phyloP scores from a whole-genome alignment of 2,329 filamentous ascomycete genomes.

The Helotiales sp. region DNA sequence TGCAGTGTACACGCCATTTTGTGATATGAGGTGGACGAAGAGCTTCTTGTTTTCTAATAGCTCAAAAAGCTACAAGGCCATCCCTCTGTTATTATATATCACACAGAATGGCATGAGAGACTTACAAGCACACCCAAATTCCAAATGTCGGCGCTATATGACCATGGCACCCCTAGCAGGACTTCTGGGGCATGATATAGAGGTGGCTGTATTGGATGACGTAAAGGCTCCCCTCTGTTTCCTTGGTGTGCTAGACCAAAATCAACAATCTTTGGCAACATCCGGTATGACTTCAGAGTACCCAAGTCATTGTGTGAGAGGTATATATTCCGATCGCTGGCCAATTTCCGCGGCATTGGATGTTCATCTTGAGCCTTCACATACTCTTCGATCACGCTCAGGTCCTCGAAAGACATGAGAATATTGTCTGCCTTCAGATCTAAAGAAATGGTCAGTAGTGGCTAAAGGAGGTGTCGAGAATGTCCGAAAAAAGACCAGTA shows the following conservation, averaged over 20 bases:
- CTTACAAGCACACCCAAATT: constrained; percentile 43
- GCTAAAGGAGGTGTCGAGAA: neutral
- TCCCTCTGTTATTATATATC: constrained; percentile 7
- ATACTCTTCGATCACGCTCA: constrained; percentile 16
- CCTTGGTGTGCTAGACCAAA: constrained; percentile 14
- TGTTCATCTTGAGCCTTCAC: constrained; percentile 16
- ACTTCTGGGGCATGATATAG: constrained; percentile 43
- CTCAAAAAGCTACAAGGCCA: constrained; percentile 27
- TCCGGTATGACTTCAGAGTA: constrained; percentile 16
- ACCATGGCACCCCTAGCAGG: constrained; percentile 45
- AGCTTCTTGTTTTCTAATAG: constrained; percentile 31
- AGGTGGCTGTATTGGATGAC: constrained; percentile 31
- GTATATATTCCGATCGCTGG: constrained; percentile 14
- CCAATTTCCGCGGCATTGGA: constrained; percentile 18
- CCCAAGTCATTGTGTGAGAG: constrained; percentile 20
- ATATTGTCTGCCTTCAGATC: constrained; percentile 20
- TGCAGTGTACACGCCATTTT: constrained; percentile 24
- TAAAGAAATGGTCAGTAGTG: constrained; percentile 1
- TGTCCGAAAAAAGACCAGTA: constrained; percentile 20
- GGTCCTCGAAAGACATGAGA: constrained; percentile 19
- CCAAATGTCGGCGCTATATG: constrained; percentile 46
- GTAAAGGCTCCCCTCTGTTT: constrained; percentile 1
- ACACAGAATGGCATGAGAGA: constrained; percentile 1
- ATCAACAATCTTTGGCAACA: constrained; percentile 21
- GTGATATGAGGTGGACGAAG: constrained; percentile 25